phyloP scores from a whole-genome alignment of 306 rosid species.

The Herpetospermum pedunculosum region DNA sequence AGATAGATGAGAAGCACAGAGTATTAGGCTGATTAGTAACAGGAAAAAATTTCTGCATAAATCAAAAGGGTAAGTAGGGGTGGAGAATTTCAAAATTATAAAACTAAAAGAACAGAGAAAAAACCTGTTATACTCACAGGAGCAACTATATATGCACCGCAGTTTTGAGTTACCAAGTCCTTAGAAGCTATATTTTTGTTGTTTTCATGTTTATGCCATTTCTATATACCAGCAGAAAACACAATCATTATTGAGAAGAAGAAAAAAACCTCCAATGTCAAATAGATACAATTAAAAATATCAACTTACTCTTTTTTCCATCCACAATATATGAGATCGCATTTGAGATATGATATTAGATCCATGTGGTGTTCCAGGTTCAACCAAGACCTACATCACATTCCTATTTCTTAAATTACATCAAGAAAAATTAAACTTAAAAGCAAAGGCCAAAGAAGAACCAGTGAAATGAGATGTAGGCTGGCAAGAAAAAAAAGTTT shows the following conservation, averaged over 20 bases:
- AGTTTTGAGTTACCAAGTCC: constrained; percentile 47
- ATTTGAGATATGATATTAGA: constrained; percentile 83
- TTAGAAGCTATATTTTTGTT: constrained; percentile 32
- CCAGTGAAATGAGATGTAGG: background rate
- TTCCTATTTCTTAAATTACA: constrained; percentile 12
- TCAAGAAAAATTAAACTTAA: background rate
- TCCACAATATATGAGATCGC: constrained; percentile 91
- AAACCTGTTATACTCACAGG: constrained; percentile 49
- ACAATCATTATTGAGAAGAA: constrained; percentile 3
- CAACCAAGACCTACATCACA: constrained; percentile 60
- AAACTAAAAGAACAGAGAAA: constrained; percentile 1
- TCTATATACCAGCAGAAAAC: constrained; percentile 23
- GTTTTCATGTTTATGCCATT: constrained; percentile 40
- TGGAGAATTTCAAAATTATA: background rate
- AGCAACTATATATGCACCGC: constrained; percentile 76
- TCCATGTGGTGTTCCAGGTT: constrained; percentile 92
- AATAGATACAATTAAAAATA: background rate
- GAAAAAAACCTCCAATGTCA: background rate
- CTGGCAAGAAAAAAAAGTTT: background rate
- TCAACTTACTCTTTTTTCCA: constrained; percentile 65
- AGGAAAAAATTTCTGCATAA: background rate
- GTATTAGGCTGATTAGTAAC: background rate
- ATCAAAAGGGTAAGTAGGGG: background rate
- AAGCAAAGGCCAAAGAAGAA: background rate
- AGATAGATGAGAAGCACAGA: constrained; percentile 12